Conservation (phyloP, 805 yeast genomes). For the Candida koratica region DNA sequence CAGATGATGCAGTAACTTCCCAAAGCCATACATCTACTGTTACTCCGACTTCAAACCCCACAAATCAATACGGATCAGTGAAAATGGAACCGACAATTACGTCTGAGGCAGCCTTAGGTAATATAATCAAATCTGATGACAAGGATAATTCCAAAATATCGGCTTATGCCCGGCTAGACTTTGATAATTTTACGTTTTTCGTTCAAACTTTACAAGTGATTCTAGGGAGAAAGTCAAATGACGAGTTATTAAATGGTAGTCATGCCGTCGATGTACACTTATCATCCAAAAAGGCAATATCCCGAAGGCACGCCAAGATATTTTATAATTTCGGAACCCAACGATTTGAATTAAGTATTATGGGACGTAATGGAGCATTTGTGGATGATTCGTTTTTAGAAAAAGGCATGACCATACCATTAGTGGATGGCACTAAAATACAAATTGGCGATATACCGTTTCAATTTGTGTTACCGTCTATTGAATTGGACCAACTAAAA, state of each 20-base stretch:
- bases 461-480: constrained; percentile 77
- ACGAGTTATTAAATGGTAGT: constrained; percentile 53
- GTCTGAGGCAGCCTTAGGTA: constrained; percentile 15
- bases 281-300: constrained; percentile 88
- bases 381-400: constrained; percentile 89
- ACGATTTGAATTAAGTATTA: constrained; percentile 82
- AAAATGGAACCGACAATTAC: constrained; percentile 10
- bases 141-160: constrained; percentile 35
- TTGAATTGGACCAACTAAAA: constrained; percentile 38
- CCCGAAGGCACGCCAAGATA: constrained; percentile 91
- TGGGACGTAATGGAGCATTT: constrained; percentile 96
- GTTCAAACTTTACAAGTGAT: constrained; percentile 95
- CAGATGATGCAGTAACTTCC: not conserved
- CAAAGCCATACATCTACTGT: not conserved
- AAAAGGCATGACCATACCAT: constrained; percentile 85
- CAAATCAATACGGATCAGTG: not conserved
- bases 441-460: constrained; percentile 94
- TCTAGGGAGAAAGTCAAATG: constrained; percentile 75
- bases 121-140: constrained; percentile 8
- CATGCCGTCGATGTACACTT: constrained; percentile 88
- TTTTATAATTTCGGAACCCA: constrained; percentile 96
- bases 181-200: constrained; percentile 88
- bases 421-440: constrained; percentile 74
- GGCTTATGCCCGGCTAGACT: constrained; percentile 77
- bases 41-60: not conserved